Base-by-base conservation (phyloP, 345 rosid species). In the Ceriops decandra region DNA sequence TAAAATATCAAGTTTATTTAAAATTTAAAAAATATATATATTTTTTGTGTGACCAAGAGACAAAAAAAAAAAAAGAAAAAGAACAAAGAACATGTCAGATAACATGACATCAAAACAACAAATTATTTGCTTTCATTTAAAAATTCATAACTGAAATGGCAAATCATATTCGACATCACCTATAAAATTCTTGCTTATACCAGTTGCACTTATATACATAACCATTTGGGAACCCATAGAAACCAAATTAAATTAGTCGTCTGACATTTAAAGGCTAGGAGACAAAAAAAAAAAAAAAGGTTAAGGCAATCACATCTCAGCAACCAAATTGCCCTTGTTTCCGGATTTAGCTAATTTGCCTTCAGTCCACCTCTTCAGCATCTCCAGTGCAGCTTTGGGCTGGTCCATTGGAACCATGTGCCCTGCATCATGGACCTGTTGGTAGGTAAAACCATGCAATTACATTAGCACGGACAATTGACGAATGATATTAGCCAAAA, bases 351-450 rank as follows among this genome's bases (percentile, higher is more conserved):
- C 62, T 22, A 91, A 77, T 52, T 85, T 63, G 62, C 88, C 89
- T 58, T 78, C 68, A 71, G 82, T 91, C 99, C 97, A 95, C 68
- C 89, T 80, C 82, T 63, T 88, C 77, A 95, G 82, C 99, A 95
- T 95, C 85, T 82, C 86, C 53, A 95, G 68, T 26, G 99, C 72
- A 73, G 87, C 97, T 84, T 87, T 84, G 0, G 98, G 98, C 76
- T 95, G 96, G 79, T 95, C 98, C 99, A 91, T 95, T 0, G 99
- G 99, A 73, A 91, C 96, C 99, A 95, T 91, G 80, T 95, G 99
- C 76, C 99, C 96, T 1, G 99, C 96, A 70, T 95, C 85, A 2
- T 78, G 91, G 57, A 91, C 96, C 96, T 95, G 83, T 71, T 72
- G 24, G 17, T 36, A 35, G 15, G 75, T 68, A 35, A 33, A 69